These are phyloP conservation scores for Mycosphaerelloides madeirae DNA, from an alignment of 2,329 filamentous ascomycete species.

Conservation along the genomic window DNA sequence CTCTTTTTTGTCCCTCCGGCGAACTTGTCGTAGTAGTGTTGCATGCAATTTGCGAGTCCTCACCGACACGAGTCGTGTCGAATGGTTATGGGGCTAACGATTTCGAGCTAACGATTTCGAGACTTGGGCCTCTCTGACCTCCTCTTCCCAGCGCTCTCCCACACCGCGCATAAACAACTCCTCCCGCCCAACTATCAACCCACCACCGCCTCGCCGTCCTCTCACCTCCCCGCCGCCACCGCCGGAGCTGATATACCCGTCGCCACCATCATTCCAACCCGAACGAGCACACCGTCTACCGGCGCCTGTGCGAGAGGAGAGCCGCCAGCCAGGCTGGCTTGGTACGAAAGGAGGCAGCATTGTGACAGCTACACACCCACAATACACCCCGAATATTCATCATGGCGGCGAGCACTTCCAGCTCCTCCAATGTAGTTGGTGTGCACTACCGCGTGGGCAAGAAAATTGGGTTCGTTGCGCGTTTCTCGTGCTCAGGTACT, in stretches of 20 bases:
- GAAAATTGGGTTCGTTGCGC: slow-evolving; percentile 68
- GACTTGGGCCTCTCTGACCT: too few relatives aligned
- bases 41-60: too few relatives aligned
- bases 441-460: slow-evolving; percentile 98
- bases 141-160: too few relatives aligned
- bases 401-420: slow-evolving; percentile 8
- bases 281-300: too few relatives aligned
- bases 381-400: not conserved
- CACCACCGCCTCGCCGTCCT: not conserved
- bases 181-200: not conserved
- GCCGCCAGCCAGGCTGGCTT: slow-evolving; percentile 1
- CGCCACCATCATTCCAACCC: too few relatives aligned
- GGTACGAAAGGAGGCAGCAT: not conserved
- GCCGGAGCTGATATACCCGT: too few relatives aligned
- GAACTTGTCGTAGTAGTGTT: too few relatives aligned
- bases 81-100: too few relatives aligned
- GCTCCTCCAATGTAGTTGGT: slow-evolving; percentile 82
- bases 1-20: too few relatives aligned
- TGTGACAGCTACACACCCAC: not conserved
- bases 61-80: too few relatives aligned
- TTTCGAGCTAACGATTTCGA: too few relatives aligned
- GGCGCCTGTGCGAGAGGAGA: not conserved
- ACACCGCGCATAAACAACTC: not conserved
- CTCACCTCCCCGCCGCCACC: not conserved
- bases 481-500: not conserved